Evolutionary conservation across 768 basidiomycete genomes (phyloP), one percentile per base, ranked within the genome.

Genomic region (Mycena kentingensis): DNA sequence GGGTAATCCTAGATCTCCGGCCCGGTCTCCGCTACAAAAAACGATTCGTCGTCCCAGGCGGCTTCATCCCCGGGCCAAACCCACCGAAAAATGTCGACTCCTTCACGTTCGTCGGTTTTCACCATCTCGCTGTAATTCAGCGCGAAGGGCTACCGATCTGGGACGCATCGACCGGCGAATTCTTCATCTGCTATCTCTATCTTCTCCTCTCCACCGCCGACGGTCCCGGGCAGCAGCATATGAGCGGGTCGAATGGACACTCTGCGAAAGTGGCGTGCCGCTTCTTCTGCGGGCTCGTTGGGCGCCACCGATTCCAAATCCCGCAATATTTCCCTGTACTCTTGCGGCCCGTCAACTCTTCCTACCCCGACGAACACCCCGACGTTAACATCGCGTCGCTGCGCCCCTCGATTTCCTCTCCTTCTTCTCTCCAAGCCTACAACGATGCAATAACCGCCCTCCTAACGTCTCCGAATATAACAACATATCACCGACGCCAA

Each of bases 31-130:
- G 63, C 1, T 75, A 72, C 55, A 66, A 71, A 47, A 71, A 70
- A 50, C 48, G 51, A n/a, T 52, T 61, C 48, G 62, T 76, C n/a
- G 54, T 74, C 18, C 68, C 67, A 11, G 69, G 67, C n/a, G 62
- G 60, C 0, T 53, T 72, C 36, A 65, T 75, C 24, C 70, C 70
- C 18, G 70, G 75, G 0, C 74, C 67, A 0, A 70, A 73, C 7
- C 69, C 70, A 18, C 73, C 70, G 0, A 70, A 70, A 27, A 60
- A 60, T 27, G 39, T 69, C 0, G 67, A 76, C 18, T 73, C 67
- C 0, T 74, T 71, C 49, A 42, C 69, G 0, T 72, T 67, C 42
- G 64, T 67, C 11, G 68, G 69, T 0, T 45, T 76, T 8, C 63
- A 67, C 45, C 74, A 76, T 52, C 38, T 72, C 10, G 34, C 61